Base-by-base conservation (phyloP, 2,329 filamentous ascomycete genomes). In the Fusarium hainanense region DNA sequence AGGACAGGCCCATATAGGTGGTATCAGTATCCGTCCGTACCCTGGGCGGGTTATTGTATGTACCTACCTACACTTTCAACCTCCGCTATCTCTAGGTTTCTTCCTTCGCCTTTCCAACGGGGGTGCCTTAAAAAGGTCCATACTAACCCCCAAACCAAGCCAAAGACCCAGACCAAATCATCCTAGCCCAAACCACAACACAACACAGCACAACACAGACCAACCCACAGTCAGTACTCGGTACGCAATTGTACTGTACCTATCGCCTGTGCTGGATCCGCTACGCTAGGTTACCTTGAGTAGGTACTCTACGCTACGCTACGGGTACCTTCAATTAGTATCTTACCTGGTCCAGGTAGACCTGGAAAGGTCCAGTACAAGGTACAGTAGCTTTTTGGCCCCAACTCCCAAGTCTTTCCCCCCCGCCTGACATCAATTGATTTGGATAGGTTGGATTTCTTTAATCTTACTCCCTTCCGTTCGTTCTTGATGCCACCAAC, bases 391-490 rank as follows among this genome's bases (percentile, higher is more conserved):
- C 66, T 69, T 55, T 51, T 59, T 57, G 46, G 52, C 52, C 56
- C 67, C 42, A 48, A 68, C 50, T 58, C 63, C 42, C 48, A 55
- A 70, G 42, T 47, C 66, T 58, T 34, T 37, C 32, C 25, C 67
- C 66, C 67, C 62, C 58, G 57, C 62, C 66, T 67, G 52, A 55
- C 57, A 55, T 66, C 57, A 67, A 69, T 69, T 51, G 60, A 55
- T 43, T 41, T 60, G 61, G 56, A 55, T 55, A 46, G 41, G 61
- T 55, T 59, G 30, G 47, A 43, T 64, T 60, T 68, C 67, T 68
- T 70, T 69, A 68, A 69, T 69, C 62, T 69, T 69, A 69, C 62
- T 69, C 67, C 62, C 62, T 63, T 54, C 63, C 54, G 47, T 65
- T 67, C 51, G 58, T 47, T 70, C 57, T 69, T 54, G 57, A 70